These are phyloP conservation scores for Echinosophora koreensis DNA, from an alignment of 306 rosid genomes.

Conservation along the genomic window DNA sequence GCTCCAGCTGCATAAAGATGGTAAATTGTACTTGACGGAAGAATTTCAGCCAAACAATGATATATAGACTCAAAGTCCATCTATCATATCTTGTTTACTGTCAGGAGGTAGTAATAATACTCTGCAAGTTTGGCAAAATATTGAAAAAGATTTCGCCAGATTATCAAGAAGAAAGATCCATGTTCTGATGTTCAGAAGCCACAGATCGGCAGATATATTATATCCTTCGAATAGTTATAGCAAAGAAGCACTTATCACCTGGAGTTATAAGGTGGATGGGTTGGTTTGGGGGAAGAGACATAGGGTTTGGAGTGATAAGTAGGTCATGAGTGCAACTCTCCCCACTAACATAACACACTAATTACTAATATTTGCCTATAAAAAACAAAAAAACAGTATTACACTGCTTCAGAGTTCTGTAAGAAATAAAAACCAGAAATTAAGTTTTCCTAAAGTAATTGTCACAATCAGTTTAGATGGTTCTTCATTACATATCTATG, in stretches of 20 bases:
- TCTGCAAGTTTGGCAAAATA: conserved; percentile 8
- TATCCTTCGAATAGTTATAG: background rate
- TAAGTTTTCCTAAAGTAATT: background rate
- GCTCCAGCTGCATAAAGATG: conserved; percentile 75
- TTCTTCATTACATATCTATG: conserved; percentile 25
- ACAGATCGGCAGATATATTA: background rate
- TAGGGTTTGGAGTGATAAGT: too few species aligned
- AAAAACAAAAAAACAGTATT: too few species aligned
- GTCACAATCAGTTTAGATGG: conserved; percentile 20
- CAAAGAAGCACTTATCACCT: background rate
- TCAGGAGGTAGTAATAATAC: conserved; percentile 21
- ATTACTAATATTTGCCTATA: too few species aligned
- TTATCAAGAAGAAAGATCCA: background rate
- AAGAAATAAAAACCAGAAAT: conserved; percentile 15
- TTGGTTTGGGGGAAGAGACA: too few species aligned
- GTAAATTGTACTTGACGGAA: conserved; percentile 35
- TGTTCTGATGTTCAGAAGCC: conserved; percentile 14
- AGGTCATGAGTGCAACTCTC: too few species aligned
- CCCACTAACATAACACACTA: too few species aligned
- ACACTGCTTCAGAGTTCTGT: background rate
- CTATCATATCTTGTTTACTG: background rate
- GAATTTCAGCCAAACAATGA: conserved; percentile 10
- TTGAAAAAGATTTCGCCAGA: background rate
- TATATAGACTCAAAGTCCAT: conserved; percentile 23
- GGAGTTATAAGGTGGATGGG: too few species aligned